Evolutionary conservation across 805 yeast genomes (phyloP).

Genomic region (Kodamaea lidongshanica): DNA sequence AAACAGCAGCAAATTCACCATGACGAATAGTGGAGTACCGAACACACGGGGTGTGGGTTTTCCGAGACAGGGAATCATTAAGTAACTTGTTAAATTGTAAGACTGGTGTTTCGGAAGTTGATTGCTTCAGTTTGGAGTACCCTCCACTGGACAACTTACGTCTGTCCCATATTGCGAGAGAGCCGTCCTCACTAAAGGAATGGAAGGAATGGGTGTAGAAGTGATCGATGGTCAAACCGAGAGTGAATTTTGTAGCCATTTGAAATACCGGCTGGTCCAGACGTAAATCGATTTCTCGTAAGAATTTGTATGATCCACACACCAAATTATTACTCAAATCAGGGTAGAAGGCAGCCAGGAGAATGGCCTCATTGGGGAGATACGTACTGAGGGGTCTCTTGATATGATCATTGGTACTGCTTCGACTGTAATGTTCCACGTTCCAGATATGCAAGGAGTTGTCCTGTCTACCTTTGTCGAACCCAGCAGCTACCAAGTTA

Average conservation of each 20-base stretch:
- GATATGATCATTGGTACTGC: constrained; percentile 43
- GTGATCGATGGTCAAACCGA: constrained; percentile 64
- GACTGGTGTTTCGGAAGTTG: constrained; percentile 47
- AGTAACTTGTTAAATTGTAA: constrained; percentile 56
- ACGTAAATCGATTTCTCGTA: constrained; percentile 74
- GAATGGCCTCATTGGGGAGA: constrained; percentile 68
- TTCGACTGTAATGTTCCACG: constrained; percentile 50
- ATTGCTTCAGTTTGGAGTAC: constrained; percentile 9
- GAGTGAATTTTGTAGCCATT: constrained; percentile 66
- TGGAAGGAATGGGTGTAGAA: constrained; percentile 62
- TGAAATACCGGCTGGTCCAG: constrained; percentile 61
- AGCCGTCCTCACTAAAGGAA: constrained; percentile 77
- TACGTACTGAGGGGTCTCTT: constrained; percentile 50
- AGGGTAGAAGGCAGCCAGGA: constrained; percentile 62
- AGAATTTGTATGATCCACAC: constrained; percentile 69
- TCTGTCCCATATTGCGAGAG: constrained; percentile 77
- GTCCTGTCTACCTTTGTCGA: constrained; percentile 73
- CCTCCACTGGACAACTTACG: constrained; percentile 44
- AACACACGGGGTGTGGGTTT: constrained; percentile 57
- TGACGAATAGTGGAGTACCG: constrained; percentile 58
- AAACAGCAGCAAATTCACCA: constrained; percentile 74
- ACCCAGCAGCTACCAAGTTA: constrained; percentile 68
- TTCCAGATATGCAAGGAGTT: constrained; percentile 78
- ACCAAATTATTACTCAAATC: constrained; percentile 49
- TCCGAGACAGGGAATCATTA: constrained; percentile 51